Base-by-base conservation (phyloP, 768 basidiomycete species). In the Amanita pseudoporphyria region DNA sequence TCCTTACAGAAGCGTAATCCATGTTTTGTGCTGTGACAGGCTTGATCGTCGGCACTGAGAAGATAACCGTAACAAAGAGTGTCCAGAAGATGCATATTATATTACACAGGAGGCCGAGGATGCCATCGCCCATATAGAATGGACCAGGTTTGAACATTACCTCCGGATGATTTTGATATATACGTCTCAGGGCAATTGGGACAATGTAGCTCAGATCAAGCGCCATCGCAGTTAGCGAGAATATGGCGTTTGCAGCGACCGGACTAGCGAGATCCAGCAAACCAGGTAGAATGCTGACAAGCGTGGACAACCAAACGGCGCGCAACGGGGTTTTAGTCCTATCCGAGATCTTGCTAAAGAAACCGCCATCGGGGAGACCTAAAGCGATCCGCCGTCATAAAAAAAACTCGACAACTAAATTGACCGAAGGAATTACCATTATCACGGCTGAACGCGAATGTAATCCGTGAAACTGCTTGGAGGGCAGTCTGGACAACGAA, bases 381-480 rank as follows among this genome's bases (percentile, higher is more conserved):
- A 62, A 42, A 12, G 10, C 57, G 54, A 21, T 28, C 40, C 21
- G 36, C 10, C 13, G 44, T 37, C 3, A 51, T 47, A 39, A 57
- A 51, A 39, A 7, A 26, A 28, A 28, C 7, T 28, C 7, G 33
- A 21, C 14, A 12, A 37, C 13, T 5, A 2, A 47, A 16, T 12
- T 1, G 37, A 47, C 2, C 9, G 2, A 24, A 14, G 6, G 35
- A 33, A 28, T 9, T 52, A 78, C 84, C 84, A 49, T 80, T 74
- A 59, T 89, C 87, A 48, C 86, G 81, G 58, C 82, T 84, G 69
- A 94, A 90, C 2, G 90, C 90, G 58, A 85, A 91, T 21, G 91
- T 70, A 0, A 86, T 85, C 32, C 91, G 75, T 3, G 87, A 87
- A 48, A 79, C 81, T 19, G 90, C 90, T 57, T 94, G 90, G 5